Evolutionary conservation across 2,329 filamentous ascomycete species (phyloP).

Genomic region (Chaetomiaceae sp.): DNA sequence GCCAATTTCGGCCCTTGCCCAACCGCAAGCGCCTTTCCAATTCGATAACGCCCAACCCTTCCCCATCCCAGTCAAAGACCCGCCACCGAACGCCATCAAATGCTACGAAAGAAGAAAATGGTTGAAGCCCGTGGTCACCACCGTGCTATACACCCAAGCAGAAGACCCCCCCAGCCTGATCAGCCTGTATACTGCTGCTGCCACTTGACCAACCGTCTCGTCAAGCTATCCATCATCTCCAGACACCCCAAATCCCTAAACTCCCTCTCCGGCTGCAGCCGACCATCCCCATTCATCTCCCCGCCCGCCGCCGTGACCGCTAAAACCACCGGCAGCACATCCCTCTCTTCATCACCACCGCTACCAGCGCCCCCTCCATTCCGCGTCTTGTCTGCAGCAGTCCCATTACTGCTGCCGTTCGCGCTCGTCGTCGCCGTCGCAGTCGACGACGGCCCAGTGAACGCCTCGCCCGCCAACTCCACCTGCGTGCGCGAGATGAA

Average conservation of each 20-base stretch:
- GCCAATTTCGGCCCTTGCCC: too few relatives aligned
- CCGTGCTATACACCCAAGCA: constrained; percentile 2
- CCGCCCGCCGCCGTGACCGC: constrained; percentile 17
- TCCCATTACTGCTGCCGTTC: not conserved
- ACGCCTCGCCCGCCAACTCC: constrained; percentile 65
- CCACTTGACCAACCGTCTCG: constrained; percentile 75
- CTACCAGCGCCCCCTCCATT: constrained; percentile 22
- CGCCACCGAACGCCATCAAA: constrained; percentile 4
- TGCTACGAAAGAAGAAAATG: not conserved
- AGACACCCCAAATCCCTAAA: constrained; percentile 73
- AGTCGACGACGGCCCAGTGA: constrained; percentile 34
- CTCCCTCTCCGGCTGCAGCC: constrained; percentile 38
- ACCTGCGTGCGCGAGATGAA: constrained; percentile 87
- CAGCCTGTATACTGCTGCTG: constrained; percentile 59
- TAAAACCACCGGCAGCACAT: too few relatives aligned
- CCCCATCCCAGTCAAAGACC: not conserved
- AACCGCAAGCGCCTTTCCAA: not conserved
- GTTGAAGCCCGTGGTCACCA: not conserved
- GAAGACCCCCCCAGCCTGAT: constrained; percentile 20
- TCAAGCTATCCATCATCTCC: constrained; percentile 88
- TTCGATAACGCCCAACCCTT: constrained; percentile 10
- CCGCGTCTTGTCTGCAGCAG: constrained; percentile 1
- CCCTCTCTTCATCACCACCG: too few relatives aligned
- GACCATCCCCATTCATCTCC: constrained; percentile 25
- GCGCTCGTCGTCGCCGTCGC: constrained; percentile 28